Base-by-base conservation (phyloP, 1,284 basidiomycete genomes). In the Limonomyces culmigenus region DNA sequence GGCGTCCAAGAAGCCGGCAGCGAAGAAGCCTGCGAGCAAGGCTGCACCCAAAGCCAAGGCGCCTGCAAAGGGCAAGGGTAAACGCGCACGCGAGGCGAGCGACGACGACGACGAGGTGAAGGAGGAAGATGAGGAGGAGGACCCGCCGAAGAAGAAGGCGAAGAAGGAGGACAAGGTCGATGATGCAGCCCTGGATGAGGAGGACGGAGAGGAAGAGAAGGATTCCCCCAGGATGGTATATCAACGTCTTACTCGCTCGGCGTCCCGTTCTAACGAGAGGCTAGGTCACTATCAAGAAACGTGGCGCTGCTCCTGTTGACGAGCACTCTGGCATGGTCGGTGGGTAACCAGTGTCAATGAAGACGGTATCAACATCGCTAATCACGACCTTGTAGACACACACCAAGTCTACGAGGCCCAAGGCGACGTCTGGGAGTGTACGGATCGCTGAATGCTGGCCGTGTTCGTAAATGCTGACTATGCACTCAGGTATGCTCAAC, bases 271-370 rank as follows among this genome's bases (percentile, higher is more conserved):
- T 17, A 5, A 19, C 18, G 23, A 33, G 5, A 10, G 16, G 13
- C 3, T 38, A 70, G 67, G 66, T 71, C 35, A 71, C 65, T 13
- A 59, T 74, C 14, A 35, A 74, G 36, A 70, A 67, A 50, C 55
- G 68, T 14, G 70, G 70, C n/a, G 63, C 66, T 15, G 71, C 68
- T 5, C 72, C 72, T 21, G 70, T 75, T 5, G 72, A 76, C 45
- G 58, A 64, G 0, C 36, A 42, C 29, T 74, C 70, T 5, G 48
- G 53, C 10, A 56, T 54, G 47, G 62, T 67, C 38, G 43, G 70
- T 73, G 42, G 46, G 69, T 65, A n/a, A 32, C 23, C 8, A 30
- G 33, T 42, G 19, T n/a, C 36, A 43, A 33, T 36, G 11, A 13
- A 35, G 19, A 14, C 6, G 21, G 13, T 13, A 10, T 19, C n/a